These are phyloP conservation scores for Mycena venus DNA, from an alignment of 768 basidiomycete species.

Conservation along the genomic window DNA sequence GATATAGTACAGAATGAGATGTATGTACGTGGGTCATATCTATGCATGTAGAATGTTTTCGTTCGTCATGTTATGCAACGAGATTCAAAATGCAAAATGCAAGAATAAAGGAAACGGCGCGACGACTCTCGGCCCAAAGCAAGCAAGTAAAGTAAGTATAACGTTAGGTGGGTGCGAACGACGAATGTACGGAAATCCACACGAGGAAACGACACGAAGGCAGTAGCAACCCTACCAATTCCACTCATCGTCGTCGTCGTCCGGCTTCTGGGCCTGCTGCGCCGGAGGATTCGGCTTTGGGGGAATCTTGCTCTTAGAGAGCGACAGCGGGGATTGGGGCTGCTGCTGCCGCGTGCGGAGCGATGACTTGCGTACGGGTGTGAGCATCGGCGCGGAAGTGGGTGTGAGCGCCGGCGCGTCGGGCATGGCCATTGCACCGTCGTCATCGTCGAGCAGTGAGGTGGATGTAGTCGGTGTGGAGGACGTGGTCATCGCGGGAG, in stretches of 20 bases:
- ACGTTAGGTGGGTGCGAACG: too few relatives aligned
- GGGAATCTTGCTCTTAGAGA: constrained; percentile 14
- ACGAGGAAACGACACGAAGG: too few relatives aligned
- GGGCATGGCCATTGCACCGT: constrained; percentile 21
- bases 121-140: too few relatives aligned
- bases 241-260: constrained; percentile 70
- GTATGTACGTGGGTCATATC: neutral
- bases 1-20: neutral
- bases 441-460: constrained; percentile 55
- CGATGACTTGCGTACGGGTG: constrained; percentile 30
- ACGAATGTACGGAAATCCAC: too few relatives aligned
- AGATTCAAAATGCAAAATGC: neutral
- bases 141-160: too few relatives aligned
- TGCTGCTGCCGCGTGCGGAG: constrained; percentile 27
- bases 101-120: neutral
- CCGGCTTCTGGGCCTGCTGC: constrained; percentile 26
- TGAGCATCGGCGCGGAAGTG: constrained; percentile 48
- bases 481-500: neutral
- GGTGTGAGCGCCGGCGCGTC: constrained; percentile 49
- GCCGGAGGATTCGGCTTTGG: neutral
- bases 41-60: neutral
- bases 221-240: constrained; percentile 71
- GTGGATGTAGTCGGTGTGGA: neutral
- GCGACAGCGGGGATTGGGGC: constrained; percentile 36
- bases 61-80: too few relatives aligned